Evolutionary conservation across 1,284 basidiomycete species (phyloP).

Genomic region (Melampsora americana): DNA sequence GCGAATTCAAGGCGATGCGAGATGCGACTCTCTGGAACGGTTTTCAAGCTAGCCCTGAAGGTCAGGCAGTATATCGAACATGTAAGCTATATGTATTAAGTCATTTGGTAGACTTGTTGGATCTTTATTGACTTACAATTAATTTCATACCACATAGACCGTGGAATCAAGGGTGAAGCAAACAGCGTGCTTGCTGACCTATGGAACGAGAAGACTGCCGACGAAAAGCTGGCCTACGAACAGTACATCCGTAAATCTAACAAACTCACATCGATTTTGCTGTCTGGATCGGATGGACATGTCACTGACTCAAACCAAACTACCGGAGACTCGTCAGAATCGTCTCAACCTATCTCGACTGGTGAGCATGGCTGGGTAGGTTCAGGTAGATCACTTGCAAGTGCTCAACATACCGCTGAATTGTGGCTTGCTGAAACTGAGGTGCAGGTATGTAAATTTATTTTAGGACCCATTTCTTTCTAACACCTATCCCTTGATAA

Average conservation of each 20-base stretch:
- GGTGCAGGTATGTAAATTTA: neutral
- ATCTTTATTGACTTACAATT: neutral
- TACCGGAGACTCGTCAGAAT: neutral
- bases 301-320: neutral
- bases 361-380: neutral
- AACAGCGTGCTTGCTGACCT: neutral
- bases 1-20: neutral
- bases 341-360: neutral
- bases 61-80: neutral
- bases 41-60: constrained; percentile 4
- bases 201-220: neutral
- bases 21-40: constrained; percentile 4
- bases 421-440: neutral
- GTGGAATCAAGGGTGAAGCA: neutral
- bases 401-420: neutral
- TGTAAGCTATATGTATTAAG: neutral
- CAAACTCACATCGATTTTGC: neutral
- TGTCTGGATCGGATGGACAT: neutral
- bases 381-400: neutral
- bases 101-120: neutral
- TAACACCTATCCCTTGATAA: neutral
- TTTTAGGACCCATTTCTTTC: neutral
- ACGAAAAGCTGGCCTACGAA: neutral
- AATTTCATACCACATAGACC: neutral
- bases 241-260: neutral